phyloP scores from a whole-genome alignment of 73 alveolate genomes.

The Paramecium sonneborni region DNA sequence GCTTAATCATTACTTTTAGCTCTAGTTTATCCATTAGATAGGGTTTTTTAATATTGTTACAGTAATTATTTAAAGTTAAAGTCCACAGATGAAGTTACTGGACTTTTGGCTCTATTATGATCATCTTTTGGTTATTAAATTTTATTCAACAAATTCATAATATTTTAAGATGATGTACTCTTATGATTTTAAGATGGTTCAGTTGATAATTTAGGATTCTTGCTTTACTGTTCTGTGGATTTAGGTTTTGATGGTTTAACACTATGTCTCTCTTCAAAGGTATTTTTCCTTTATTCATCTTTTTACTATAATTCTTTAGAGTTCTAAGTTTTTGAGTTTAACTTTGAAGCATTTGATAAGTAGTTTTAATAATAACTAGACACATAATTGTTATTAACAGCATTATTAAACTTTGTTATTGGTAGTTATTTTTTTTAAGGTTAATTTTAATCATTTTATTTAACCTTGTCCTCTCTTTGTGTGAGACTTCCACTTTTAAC shows the following conservation, averaged over 20 bases:
- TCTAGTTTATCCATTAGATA: background rate
- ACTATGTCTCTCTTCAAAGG: background rate
- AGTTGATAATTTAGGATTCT: background rate
- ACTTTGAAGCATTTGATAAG: background rate
- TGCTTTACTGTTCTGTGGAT: background rate
- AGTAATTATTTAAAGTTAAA: background rate
- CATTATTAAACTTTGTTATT: background rate
- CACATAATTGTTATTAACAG: background rate
- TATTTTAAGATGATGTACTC: background rate
- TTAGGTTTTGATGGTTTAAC: background rate
- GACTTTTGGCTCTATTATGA: background rate
- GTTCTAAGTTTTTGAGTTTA: background rate
- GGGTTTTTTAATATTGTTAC: background rate
- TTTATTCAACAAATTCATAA: background rate
- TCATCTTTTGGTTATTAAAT: too few species aligned
- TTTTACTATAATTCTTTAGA: background rate
- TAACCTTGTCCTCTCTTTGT: background rate
- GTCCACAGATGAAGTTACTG: background rate
- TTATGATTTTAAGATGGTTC: background rate
- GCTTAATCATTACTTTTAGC: background rate
- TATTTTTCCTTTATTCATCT: background rate
- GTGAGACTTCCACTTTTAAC: background rate
- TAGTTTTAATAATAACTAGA: background rate
- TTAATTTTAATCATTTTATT: background rate
- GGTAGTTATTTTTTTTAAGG: background rate